Evolutionary conservation across 495 filamentous ascomycete species (phyloP), one percentile per base, ranked within the genome.

Genomic region (Neurospora tetraspora): DNA sequence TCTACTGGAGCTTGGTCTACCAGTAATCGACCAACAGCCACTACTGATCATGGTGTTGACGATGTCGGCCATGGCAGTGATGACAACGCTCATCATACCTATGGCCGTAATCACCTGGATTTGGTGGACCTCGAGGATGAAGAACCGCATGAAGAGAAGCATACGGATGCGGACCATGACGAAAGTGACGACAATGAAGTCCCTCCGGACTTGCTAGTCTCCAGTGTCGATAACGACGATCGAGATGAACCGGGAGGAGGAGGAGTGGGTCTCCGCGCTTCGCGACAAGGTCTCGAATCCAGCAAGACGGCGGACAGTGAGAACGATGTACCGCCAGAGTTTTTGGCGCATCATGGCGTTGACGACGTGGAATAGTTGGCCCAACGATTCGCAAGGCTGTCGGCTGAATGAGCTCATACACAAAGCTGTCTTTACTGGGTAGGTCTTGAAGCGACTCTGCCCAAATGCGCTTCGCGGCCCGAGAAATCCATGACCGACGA

Each of bases 271-370:
- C 27, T 65, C 14, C 53, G 53, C 2, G 27, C 27, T 34, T 16
- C 53, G 53, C 53, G 69, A 2, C 68, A 68, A 34, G 71, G 70
- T 20, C 72, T 65, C 8, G 36, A 38, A 8, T 42, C 73, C 37
- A 78, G 71, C 76, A 78, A 69, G 61, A 79, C 81, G 68, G 77
- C 81, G 61, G 77, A 76, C 43, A 81, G 80, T 47, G 81, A 72
- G 70, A 83, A 85, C 39, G 80, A 81, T 39, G 78, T 85, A 11
- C 82, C 83, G 27, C 77, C 78, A 0, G 83, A 84, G 69, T 80
- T 86, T 68, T 71, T 86, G 27, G 74, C 75, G 23, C 53, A 65
- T 14, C 53, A 74, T 53, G 69, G 38, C 38, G 34, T 18, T 7
- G 70, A 59, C 45, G 74, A 76, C 23, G 47, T 73, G 12, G 71